Evolutionary conservation across 2,329 filamentous ascomycete species (phyloP).

Genomic region (Xenosphaeropsis pyriputrescens): DNA sequence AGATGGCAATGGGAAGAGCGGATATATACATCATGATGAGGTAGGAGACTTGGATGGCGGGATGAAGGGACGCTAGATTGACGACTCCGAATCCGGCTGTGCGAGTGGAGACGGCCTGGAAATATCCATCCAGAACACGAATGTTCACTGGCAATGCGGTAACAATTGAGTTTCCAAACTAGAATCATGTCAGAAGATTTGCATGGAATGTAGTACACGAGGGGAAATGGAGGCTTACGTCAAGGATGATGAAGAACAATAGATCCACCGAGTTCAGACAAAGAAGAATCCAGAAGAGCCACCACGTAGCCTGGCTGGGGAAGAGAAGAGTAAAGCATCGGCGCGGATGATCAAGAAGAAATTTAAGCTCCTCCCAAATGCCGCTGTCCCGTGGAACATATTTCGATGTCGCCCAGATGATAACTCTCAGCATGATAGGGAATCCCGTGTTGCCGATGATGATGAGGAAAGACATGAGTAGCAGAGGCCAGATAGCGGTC

Average conservation of each 20-base stretch:
- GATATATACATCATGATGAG: slow-evolving; percentile 99
- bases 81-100: slow-evolving; percentile 84
- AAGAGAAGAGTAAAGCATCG: slow-evolving; percentile 94
- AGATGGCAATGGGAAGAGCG: slow-evolving; percentile 92
- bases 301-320: slow-evolving; percentile 79
- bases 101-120: slow-evolving; percentile 78
- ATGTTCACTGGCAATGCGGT: slow-evolving; percentile 54
- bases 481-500: slow-evolving; percentile 56
- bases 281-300: slow-evolving; percentile 76
- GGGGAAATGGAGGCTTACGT: slow-evolving; percentile 38
- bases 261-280: slow-evolving; percentile 70
- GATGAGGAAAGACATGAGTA: slow-evolving; percentile 74
- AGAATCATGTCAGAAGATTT: slow-evolving; percentile 5
- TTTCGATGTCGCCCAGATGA: slow-evolving; percentile 72
- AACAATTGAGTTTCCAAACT: slow-evolving; percentile 61
- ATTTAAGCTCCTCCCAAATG: slow-evolving; percentile 76
- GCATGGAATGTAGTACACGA: background rate
- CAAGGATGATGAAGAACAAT: slow-evolving; percentile 80
- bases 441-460: slow-evolving; percentile 94
- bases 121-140: slow-evolving; percentile 72
- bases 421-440: slow-evolving; percentile 82
- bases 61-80: slow-evolving; percentile 64
- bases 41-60: slow-evolving; percentile 86
- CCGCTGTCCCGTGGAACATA: slow-evolving; percentile 49
- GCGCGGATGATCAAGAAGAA: slow-evolving; percentile 81